Percentiles rank a stretch among this genome's conserved stretches.
Conservation (phyloP, 352 stramenopile species). For the Globisporangium acanthophoron region DNA sequence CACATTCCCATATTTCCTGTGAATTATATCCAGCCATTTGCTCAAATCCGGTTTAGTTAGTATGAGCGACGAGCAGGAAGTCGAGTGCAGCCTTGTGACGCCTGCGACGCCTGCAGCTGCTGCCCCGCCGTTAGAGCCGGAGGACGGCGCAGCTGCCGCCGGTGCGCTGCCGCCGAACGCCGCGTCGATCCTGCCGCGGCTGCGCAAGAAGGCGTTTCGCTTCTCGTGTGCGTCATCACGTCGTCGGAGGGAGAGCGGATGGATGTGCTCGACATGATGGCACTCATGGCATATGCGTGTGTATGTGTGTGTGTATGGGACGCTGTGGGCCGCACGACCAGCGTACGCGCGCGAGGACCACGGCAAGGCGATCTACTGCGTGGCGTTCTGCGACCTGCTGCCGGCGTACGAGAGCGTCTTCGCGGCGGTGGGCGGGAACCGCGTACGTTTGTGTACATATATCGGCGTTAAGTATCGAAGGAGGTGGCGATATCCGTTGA, state of each 20-base stretch:
- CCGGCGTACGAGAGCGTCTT: constrained; percentile 70
- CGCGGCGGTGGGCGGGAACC: constrained; percentile 61
- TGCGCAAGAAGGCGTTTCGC: constrained; percentile 18
- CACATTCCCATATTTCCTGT: too few species aligned
- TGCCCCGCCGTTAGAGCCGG: background rate
- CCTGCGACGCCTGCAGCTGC: background rate
- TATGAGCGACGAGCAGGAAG: constrained; percentile 5
- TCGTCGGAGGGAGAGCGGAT: too few species aligned
- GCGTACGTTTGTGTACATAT: constrained; percentile 24
- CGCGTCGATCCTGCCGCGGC: constrained; percentile 14
- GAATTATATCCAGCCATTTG: background rate
- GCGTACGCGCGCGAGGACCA: constrained; percentile 72
- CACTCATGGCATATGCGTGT: too few species aligned
- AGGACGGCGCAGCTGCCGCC: constrained; percentile 1
- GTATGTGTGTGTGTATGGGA: too few species aligned
- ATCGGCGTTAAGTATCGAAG: background rate
- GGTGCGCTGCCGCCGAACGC: constrained; percentile 10
- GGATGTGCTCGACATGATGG: too few species aligned
- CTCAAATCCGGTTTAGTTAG: background rate
- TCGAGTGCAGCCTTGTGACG: constrained; percentile 1
- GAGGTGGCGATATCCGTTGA: background rate
- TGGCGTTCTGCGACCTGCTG: constrained; percentile 66
- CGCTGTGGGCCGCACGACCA: constrained; percentile 7
- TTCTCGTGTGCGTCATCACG: constrained; percentile 15
- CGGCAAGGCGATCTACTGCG: constrained; percentile 70